Conservation (phyloP, 2,329 filamentous ascomycete genomes). For the Stachybotrys elegans region DNA sequence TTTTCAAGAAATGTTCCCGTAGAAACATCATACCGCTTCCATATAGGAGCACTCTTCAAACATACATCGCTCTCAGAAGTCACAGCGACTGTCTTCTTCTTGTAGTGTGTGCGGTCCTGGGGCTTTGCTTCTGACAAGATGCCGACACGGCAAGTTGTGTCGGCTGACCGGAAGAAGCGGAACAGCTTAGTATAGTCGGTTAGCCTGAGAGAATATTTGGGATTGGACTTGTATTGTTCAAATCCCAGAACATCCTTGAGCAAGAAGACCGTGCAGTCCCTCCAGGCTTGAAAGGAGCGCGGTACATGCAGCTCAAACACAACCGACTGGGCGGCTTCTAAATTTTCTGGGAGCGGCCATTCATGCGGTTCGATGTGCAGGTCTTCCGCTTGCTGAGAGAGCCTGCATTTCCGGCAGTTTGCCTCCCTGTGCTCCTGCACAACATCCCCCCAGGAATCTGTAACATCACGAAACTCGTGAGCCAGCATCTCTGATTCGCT, state of each 20-base stretch:
- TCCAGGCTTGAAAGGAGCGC: slow-evolving; percentile 35
- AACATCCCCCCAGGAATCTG: neutral
- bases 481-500: neutral
- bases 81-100: neutral
- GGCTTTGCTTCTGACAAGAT: neutral
- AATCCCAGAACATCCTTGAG: slow-evolving; percentile 28
- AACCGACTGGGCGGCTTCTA: slow-evolving; percentile 30
- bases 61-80: neutral
- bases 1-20: slow-evolving; percentile 8
- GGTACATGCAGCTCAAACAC: slow-evolving; percentile 50
- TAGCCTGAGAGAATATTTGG: neutral
- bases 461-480: neutral
- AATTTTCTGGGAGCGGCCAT: slow-evolving; percentile 44
- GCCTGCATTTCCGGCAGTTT: neutral
- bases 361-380: slow-evolving; percentile 47
- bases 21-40: slow-evolving; percentile 29
- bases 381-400: slow-evolving; percentile 17
- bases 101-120: neutral
- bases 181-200: neutral
- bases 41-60: slow-evolving; percentile 35
- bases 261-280: slow-evolving; percentile 38
- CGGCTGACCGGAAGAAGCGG: neutral
- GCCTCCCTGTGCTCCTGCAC: neutral
- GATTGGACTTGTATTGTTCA: neutral
- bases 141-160: neutral